These are phyloP conservation scores for Tremella mesenterica DNA, from an alignment of 768 basidiomycete species.

Conservation along the genomic window DNA sequence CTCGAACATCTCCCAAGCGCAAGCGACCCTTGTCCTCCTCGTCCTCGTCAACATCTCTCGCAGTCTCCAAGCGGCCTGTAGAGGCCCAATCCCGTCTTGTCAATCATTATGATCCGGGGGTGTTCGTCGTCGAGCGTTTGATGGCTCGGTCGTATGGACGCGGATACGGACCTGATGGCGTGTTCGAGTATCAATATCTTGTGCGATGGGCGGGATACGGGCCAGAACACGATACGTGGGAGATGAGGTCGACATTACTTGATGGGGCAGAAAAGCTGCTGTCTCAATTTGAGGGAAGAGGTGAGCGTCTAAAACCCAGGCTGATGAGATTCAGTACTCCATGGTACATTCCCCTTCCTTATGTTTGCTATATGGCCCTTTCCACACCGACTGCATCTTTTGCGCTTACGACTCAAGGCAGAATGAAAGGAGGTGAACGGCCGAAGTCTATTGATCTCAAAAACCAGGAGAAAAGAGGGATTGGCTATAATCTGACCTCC, in stretches of 20 bases:
- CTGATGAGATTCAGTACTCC: background rate
- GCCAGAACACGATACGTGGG: conserved; percentile 27
- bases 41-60: background rate
- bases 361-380: background rate
- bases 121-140: conserved; percentile 9
- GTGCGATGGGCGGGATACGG: conserved; percentile 26
- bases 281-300: conserved; percentile 6
- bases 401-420: too few species aligned
- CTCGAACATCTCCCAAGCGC: background rate
- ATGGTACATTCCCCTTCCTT: background rate
- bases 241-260: conserved; percentile 11
- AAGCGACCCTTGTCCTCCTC: background rate
- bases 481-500: too few species aligned
- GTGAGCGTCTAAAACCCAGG: conserved; percentile 12
- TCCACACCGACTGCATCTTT: too few species aligned
- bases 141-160: conserved; percentile 15
- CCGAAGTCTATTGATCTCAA: too few species aligned
- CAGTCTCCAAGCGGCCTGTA: too few species aligned
- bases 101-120: background rate
- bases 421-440: background rate
- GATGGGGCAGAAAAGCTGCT: conserved; percentile 6
- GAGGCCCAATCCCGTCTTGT: too few species aligned
- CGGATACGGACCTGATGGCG: background rate
- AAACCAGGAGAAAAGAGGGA: too few species aligned
- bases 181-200: conserved; percentile 19